Evolutionary conservation across 805 yeast species (phyloP), one percentile per base, ranked within the genome.

Genomic region (Hanseniaspora guilliermondii): DNA sequence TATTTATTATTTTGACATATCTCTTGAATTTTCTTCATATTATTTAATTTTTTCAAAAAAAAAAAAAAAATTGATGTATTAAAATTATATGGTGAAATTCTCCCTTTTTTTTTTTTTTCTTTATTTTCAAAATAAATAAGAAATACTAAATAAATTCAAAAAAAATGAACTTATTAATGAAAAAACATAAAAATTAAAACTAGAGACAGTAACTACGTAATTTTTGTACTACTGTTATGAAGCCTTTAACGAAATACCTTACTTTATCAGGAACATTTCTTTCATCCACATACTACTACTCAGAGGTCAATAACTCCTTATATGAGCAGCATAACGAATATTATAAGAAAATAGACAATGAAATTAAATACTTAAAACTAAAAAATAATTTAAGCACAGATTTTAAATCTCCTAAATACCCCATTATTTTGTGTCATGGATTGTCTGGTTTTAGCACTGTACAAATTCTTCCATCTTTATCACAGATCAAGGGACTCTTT

Each of bases 381-480:
- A 44, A 44, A 19, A 19, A 22, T 19, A 27, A 32, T 9, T 14
- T 44, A n/a, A 32, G 68, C 72, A 8, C 58, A 3, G 35, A 70
- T 32, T 83, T 82, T 61, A 62, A 66, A 12, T 74, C 83, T 4
- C 88, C 94, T 0, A 76, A 77, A 59, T 71, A 77, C 56, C 95
- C 96, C 0, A 77, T 87, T 1, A 83, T 87, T 0, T 66, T 87
- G 27, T 87, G 95, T 61, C 96, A 87, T 69, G 96, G 96, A 0
- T 74, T 87, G 24, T 79, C 86, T 0, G 96, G 96, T 1, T 87
- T 86, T 60, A 94, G 85, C 60, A 73, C 70, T 54, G 52, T 78
- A 38, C 63, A 70, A 36, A 59, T 80, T 8, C 44, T 77, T 2
- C 79, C 82, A 0, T 72, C 71, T 3, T 53, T 70, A 12, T 63